phyloP scores from a whole-genome alignment of 345 rosid genomes.

The Arabis hirsuta region DNA sequence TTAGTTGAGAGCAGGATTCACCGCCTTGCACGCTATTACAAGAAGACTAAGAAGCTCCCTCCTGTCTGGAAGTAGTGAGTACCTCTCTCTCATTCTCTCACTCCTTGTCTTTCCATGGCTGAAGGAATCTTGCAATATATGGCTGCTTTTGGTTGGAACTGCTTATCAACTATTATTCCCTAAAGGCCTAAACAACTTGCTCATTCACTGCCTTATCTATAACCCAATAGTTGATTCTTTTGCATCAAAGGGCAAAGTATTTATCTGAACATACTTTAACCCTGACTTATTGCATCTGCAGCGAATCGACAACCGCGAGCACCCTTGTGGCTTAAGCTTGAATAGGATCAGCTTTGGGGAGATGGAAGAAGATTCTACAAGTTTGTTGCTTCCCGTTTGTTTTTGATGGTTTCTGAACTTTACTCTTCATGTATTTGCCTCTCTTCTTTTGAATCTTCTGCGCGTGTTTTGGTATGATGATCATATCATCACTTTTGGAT shows the following conservation, averaged over 20 bases:
- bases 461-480: background rate
- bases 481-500: background rate
- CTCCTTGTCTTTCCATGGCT: too few species aligned
- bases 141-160: background rate
- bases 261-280: background rate
- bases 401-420: slow-evolving; percentile 15
- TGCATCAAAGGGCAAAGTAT: background rate
- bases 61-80: slow-evolving; percentile 81
- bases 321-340: slow-evolving; percentile 60
- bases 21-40: slow-evolving; percentile 75
- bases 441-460: slow-evolving; percentile 10
- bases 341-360: slow-evolving; percentile 19
- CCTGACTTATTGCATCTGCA: slow-evolving; percentile 37
- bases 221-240: background rate
- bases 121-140: background rate
- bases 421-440: slow-evolving; percentile 16
- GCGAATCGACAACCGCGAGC: slow-evolving; percentile 75
- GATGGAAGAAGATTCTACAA: slow-evolving; percentile 3
- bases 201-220: background rate
- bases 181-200: background rate
- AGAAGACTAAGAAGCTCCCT: slow-evolving; percentile 83
- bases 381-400: slow-evolving; percentile 22
- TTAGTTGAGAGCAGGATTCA: slow-evolving; percentile 81
- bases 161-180: background rate
- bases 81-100: background rate